Percentiles rank a stretch among this genome's conserved stretches.
phyloP scores from a whole-genome alignment of 257 asterid species.

The Nicotiana tabacum region DNA sequence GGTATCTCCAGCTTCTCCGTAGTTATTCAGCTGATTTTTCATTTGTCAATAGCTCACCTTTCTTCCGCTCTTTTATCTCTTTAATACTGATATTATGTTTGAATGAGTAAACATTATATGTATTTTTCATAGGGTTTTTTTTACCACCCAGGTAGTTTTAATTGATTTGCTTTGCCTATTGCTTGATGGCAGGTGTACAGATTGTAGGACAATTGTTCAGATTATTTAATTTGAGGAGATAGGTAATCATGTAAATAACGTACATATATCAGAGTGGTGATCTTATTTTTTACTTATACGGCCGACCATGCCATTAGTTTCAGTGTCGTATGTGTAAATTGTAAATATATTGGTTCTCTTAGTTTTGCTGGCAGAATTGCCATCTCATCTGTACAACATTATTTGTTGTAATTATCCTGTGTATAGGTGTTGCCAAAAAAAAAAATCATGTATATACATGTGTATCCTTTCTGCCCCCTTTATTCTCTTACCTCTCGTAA shows the following conservation, averaged over 20 bases:
- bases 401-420: background rate
- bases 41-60: background rate
- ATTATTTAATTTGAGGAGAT: slow-evolving; percentile 22
- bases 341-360: slow-evolving; percentile 6
- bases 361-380: background rate
- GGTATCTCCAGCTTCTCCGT: background rate
- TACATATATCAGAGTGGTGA: slow-evolving; percentile 25
- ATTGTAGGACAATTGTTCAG: slow-evolving; percentile 17
- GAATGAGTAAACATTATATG: background rate
- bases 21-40: background rate
- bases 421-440: background rate
- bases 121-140: background rate
- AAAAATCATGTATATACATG: background rate
- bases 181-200: slow-evolving; percentile 49
- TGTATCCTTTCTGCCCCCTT: background rate
- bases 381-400: background rate
- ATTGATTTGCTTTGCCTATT: slow-evolving; percentile 1
- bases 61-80: background rate
- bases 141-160: background rate
- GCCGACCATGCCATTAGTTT: background rate
- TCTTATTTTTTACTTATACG: background rate
- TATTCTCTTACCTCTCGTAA: background rate
- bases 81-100: background rate
- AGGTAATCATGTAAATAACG: slow-evolving; percentile 35
- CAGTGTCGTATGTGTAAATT: background rate